phyloP scores from a whole-genome alignment of 805 yeast genomes.

The Starmerella bombicola region DNA sequence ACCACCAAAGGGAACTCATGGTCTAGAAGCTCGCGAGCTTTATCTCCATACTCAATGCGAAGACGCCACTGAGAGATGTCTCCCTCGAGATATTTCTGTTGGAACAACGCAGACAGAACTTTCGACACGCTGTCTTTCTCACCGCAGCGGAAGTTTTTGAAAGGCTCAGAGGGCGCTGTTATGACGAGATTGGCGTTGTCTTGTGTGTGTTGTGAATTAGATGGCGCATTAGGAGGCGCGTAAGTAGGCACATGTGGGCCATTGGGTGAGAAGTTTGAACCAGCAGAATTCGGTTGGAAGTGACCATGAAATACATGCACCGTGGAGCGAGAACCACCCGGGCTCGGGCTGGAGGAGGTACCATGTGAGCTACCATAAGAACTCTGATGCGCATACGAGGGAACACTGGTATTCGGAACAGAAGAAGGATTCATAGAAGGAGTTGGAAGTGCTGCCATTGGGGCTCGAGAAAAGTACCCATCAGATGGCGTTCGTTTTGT shows the following conservation, averaged over 20 bases:
- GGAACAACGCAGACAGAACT: constrained; percentile 77
- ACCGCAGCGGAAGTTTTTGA: constrained; percentile 72
- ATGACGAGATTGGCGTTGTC: constrained; percentile 8
- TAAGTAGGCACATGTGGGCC: not conserved
- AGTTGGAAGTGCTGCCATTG: not conserved
- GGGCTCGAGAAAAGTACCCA: constrained; percentile 9
- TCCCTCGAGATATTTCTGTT: constrained; percentile 62
- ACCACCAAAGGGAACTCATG: constrained; percentile 82
- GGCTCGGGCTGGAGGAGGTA: no score
- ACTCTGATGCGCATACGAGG: not conserved
- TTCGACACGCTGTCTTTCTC: constrained; percentile 85
- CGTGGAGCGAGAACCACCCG: not conserved
- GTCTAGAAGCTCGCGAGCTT: constrained; percentile 67
- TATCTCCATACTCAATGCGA: constrained; percentile 82
- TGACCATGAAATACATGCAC: not conserved
- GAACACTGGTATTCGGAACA: not conserved
- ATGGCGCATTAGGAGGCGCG: not conserved
- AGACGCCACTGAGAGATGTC: constrained; percentile 85
- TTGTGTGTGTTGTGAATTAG: not conserved
- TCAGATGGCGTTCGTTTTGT: not conserved
- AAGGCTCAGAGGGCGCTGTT: constrained; percentile 40
- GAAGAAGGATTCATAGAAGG: no score
- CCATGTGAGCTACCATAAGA: not conserved
- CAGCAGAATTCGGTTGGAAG: no score
- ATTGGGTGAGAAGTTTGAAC: no score